These are phyloP conservation scores for Senna siamea DNA, from an alignment of 306 rosid species.

Conservation along the genomic window DNA sequence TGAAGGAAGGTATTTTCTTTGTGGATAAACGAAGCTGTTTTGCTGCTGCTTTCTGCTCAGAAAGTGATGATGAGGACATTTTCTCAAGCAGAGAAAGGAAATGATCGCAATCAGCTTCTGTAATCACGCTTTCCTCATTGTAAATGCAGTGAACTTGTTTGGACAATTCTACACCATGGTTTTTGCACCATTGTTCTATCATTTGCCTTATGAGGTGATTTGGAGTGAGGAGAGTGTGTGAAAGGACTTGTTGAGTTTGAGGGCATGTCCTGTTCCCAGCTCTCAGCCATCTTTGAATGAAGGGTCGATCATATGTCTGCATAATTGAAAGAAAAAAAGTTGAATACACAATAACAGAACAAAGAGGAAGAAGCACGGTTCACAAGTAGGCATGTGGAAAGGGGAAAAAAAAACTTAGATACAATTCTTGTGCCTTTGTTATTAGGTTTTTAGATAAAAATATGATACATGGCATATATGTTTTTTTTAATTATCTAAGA, in stretches of 20 bases:
- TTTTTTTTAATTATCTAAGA: no score
- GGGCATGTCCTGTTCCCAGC: constrained; percentile 88
- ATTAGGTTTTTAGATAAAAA: no score
- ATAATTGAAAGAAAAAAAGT: constrained; percentile 36
- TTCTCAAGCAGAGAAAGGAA: constrained; percentile 69
- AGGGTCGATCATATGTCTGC: constrained; percentile 89
- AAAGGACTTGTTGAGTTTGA: constrained; percentile 75
- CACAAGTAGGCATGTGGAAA: constrained; percentile 1
- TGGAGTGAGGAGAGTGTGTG: constrained; percentile 78
- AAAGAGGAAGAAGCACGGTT: constrained; percentile 25
- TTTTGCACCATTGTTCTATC: constrained; percentile 76
- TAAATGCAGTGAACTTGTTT: constrained; percentile 45
- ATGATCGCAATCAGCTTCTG: constrained; percentile 58
- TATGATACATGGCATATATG: neutral
- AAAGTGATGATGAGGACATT: constrained; percentile 62
- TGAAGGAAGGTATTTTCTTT: constrained; percentile 74
- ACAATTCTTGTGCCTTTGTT: no score
- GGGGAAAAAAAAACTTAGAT: neutral
- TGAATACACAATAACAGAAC: constrained; percentile 2
- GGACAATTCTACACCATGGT: constrained; percentile 65
- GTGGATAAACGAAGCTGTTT: constrained; percentile 86
- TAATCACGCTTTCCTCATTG: constrained; percentile 57
- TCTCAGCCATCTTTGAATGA: constrained; percentile 74
- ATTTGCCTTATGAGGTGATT: constrained; percentile 72
- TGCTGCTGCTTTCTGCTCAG: constrained; percentile 80